A percentile compares a stretch with the other conserved stretches of the same genome.
Conservation (phyloP, 1,284 basidiomycete genomes). For the Fistulina hepatica region DNA sequence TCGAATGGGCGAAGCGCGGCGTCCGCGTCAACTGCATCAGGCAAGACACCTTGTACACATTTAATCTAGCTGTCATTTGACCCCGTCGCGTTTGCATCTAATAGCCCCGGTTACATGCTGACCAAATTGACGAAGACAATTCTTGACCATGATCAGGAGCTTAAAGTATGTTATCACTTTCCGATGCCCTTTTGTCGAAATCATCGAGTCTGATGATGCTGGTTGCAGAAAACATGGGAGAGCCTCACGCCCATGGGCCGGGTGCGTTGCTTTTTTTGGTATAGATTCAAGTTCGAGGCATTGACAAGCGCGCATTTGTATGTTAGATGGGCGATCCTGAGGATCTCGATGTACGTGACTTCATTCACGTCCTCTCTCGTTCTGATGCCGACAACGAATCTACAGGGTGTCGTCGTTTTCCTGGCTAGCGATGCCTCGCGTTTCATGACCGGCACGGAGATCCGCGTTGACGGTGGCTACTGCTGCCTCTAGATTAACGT, state of each 20-base stretch:
- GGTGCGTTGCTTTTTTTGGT: slow-evolving; percentile 33
- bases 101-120: slow-evolving; percentile 76
- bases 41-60: slow-evolving; percentile 24
- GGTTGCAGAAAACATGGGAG: slow-evolving; percentile 74
- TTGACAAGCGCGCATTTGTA: slow-evolving; percentile 8
- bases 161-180: slow-evolving; percentile 42
- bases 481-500: slow-evolving; percentile 58
- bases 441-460: slow-evolving; percentile 79
- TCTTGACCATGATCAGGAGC: slow-evolving; percentile 57
- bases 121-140: slow-evolving; percentile 81
- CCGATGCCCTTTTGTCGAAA: not conserved
- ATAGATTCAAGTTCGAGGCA: slow-evolving; percentile 5
- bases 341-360: slow-evolving; percentile 49
- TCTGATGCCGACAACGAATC: slow-evolving; percentile 5
- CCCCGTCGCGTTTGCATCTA: slow-evolving; percentile 23
- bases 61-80: slow-evolving; percentile 5
- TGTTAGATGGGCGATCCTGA: slow-evolving; percentile 68
- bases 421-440: slow-evolving; percentile 77
- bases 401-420: slow-evolving; percentile 74
- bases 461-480: slow-evolving; percentile 83
- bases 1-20: slow-evolving; percentile 83
- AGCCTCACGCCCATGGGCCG: slow-evolving; percentile 82
- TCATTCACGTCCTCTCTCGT: not conserved
- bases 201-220: not conserved
- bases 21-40: slow-evolving; percentile 77